phyloP scores from a whole-genome alignment of 805 yeast genomes.

The Candida stauntonica region DNA sequence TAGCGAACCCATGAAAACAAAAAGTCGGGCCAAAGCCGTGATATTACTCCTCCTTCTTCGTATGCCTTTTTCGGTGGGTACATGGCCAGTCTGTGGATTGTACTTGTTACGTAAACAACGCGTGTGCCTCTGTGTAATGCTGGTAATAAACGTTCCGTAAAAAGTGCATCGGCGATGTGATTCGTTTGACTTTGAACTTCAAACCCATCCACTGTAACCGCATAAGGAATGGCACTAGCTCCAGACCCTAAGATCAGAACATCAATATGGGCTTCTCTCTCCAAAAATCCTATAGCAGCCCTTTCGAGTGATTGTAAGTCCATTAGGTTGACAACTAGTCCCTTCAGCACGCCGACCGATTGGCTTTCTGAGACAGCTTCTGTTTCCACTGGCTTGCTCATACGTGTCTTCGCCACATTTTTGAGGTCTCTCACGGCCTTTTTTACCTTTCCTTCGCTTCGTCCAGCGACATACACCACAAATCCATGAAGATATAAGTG shows the following conservation, averaged over 20 bases:
- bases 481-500: conserved; percentile 79
- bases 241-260: conserved; percentile 77
- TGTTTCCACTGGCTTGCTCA: conserved; percentile 11
- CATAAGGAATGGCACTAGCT: conserved; percentile 69
- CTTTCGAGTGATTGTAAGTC: conserved; percentile 39
- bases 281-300: conserved; percentile 45
- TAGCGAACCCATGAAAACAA: conserved; percentile 75
- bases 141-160: conserved; percentile 58
- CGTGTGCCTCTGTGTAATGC: conserved; percentile 29
- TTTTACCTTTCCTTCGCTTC: conserved; percentile 51
- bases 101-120: conserved; percentile 50
- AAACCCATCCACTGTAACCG: conserved; percentile 60
- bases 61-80: conserved; percentile 26
- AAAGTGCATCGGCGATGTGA: conserved; percentile 68
- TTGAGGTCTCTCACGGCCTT: conserved; percentile 53
- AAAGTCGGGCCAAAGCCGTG: conserved; percentile 53
- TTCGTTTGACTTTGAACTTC: conserved; percentile 80
- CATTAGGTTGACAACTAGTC: conserved; percentile 50
- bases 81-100: conserved; percentile 50
- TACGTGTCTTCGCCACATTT: conserved; percentile 42
- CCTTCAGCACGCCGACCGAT: conserved; percentile 47
- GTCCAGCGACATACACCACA: conserved; percentile 68
- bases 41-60: conserved; percentile 29
- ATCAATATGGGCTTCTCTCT: conserved; percentile 47
- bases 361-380: conserved; percentile 16